A percentile compares a stretch with the other conserved stretches of the same genome.
Conservation (phyloP, 345 rosid genomes). For the Populus ilicifolia region DNA sequence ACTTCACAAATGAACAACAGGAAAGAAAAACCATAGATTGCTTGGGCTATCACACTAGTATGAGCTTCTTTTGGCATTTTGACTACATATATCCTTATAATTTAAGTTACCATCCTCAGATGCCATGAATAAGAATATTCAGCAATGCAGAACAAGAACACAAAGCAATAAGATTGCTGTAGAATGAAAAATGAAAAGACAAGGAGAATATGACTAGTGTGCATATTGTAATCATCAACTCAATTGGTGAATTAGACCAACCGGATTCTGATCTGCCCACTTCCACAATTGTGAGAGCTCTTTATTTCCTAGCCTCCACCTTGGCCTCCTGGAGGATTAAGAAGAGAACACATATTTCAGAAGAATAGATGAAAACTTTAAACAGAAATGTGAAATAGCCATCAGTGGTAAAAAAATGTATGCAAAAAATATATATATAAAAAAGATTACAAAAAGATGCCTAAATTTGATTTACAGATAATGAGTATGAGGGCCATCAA, state of each 20-base stretch:
- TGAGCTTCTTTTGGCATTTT: not conserved
- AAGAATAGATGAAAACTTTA: not conserved
- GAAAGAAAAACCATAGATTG: not conserved
- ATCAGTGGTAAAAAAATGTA: not conserved
- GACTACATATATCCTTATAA: not conserved
- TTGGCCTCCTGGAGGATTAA: slow-evolving; percentile 56
- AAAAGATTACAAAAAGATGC: not conserved
- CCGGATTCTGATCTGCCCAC: slow-evolving; percentile 96
- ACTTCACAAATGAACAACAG: not conserved
- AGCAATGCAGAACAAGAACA: not conserved
- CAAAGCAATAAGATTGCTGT: not conserved
- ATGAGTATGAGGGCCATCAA: not conserved
- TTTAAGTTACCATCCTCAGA: not conserved
- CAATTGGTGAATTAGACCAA: slow-evolving; percentile 19
- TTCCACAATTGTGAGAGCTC: slow-evolving; percentile 98
- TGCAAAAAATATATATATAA: not conserved
- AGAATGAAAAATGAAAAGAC: not conserved
- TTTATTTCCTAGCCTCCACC: slow-evolving; percentile 92
- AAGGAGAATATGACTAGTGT: not conserved
- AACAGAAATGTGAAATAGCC: not conserved
- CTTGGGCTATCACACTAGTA: not conserved
- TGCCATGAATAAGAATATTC: not conserved
- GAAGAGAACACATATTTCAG: slow-evolving; percentile 4
- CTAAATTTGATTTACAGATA: not conserved
- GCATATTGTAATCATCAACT: not conserved